Conservation (phyloP, 2,329 filamentous ascomycete species). For the Claviceps capensis region DNA sequence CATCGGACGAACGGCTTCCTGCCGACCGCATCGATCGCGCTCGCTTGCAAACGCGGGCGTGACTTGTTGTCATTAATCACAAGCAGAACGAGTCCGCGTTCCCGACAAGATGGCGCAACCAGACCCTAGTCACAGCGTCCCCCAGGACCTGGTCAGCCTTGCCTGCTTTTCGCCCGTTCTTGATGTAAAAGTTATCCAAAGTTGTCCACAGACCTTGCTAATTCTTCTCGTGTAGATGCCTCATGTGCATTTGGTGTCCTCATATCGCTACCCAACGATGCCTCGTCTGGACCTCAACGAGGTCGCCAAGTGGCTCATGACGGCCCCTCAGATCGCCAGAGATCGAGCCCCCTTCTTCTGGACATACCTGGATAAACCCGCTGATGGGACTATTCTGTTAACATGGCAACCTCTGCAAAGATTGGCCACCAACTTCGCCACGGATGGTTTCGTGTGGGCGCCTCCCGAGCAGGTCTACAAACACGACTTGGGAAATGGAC, state of each 20-base stretch:
- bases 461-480: constrained; percentile 66
- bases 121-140: constrained; percentile 28
- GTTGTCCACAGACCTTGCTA: constrained; percentile 10
- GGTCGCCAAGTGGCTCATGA: constrained; percentile 70
- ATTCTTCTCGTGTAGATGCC: constrained; percentile 43
- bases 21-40: not conserved
- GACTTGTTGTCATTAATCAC: not conserved
- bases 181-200: not conserved
- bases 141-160: constrained; percentile 26
- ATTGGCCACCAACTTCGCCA: constrained; percentile 62
- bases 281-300: constrained; percentile 59
- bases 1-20: not conserved
- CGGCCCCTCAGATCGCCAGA: constrained; percentile 73
- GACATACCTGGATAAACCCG: constrained; percentile 76
- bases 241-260: constrained; percentile 82
- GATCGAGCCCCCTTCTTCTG: constrained; percentile 80
- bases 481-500: constrained; percentile 52
- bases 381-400: constrained; percentile 69
- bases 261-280: constrained; percentile 63
- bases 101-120: constrained; percentile 23
- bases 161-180: not conserved
- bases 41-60: not conserved
- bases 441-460: constrained; percentile 86
- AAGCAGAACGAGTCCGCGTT: constrained; percentile 1
- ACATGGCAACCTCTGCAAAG: constrained; percentile 76